Evolutionary conservation across 495 filamentous ascomycete genomes (phyloP).

Genomic region (Penicillium waksmanii): DNA sequence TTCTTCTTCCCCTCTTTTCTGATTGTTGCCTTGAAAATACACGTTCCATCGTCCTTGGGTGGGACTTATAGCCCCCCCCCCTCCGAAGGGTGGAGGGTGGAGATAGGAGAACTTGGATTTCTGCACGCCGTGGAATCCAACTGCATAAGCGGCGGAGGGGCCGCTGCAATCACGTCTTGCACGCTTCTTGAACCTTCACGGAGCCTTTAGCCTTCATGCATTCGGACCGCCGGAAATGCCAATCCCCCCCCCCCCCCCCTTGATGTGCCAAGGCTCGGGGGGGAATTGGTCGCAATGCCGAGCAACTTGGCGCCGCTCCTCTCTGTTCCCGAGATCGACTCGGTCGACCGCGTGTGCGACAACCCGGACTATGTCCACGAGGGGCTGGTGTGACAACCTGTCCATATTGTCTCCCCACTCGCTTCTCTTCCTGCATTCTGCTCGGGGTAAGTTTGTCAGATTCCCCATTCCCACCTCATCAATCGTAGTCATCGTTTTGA

Average conservation of each 20-base stretch:
- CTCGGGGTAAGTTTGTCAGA: background rate
- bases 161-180: background rate
- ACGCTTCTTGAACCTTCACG: background rate
- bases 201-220: background rate
- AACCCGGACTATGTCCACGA: conserved; percentile 4
- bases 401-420: background rate
- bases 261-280: conserved; percentile 22
- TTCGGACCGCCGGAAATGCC: background rate
- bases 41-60: background rate
- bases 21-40: background rate
- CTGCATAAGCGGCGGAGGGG: background rate
- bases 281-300: conserved; percentile 19
- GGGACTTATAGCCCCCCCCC: background rate
- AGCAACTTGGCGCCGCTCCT: conserved; percentile 24
- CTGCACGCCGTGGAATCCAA: background rate
- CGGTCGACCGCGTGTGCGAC: conserved; percentile 6
- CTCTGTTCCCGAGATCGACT: conserved; percentile 12
- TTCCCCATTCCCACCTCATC: background rate
- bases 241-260: background rate
- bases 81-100: background rate
- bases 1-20: conserved; percentile 1
- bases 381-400: background rate
- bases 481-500: background rate
- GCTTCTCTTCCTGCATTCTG: background rate
- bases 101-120: background rate